phyloP scores from a whole-genome alignment of 2,329 filamentous ascomycete genomes.

The Alternaria metachromatica region DNA sequence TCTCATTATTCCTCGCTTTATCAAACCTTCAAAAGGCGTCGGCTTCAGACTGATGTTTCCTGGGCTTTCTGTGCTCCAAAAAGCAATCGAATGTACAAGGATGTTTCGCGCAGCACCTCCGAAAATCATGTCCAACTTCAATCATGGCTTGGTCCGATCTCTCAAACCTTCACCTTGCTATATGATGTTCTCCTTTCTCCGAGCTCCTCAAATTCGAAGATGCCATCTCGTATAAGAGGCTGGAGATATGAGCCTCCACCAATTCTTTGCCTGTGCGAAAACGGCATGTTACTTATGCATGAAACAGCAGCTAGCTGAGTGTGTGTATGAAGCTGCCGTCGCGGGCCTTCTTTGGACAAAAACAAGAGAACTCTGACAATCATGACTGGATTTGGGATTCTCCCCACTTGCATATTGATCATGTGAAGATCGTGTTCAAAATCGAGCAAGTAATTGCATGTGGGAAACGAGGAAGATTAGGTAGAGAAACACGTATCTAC shows the following conservation, averaged over 20 bases:
- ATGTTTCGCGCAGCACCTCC: not conserved
- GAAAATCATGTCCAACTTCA: not conserved
- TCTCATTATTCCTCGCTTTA: too few relatives aligned
- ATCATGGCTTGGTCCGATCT: not conserved
- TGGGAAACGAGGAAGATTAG: not conserved
- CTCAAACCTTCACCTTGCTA: not conserved
- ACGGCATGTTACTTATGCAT: accelerated
- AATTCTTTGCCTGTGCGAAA: not conserved
- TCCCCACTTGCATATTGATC: not conserved
- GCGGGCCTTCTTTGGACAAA: too few relatives aligned
- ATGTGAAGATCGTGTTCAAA: not conserved
- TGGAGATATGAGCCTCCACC: not conserved
- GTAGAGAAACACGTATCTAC: not conserved
- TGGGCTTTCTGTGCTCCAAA: too few relatives aligned
- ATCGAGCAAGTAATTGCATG: not conserved
- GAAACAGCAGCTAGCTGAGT: not conserved
- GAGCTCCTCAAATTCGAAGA: too few relatives aligned
- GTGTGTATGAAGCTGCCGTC: not conserved
- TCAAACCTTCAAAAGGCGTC: too few relatives aligned
- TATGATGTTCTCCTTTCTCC: not conserved
- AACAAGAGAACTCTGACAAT: too few relatives aligned
- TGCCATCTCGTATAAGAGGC: too few relatives aligned
- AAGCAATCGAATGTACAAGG: too few relatives aligned
- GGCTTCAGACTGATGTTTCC: too few relatives aligned
- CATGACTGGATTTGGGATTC: not conserved